Conservation (phyloP, 2,329 filamentous ascomycete species). For the Exophiala alcalophila region DNA sequence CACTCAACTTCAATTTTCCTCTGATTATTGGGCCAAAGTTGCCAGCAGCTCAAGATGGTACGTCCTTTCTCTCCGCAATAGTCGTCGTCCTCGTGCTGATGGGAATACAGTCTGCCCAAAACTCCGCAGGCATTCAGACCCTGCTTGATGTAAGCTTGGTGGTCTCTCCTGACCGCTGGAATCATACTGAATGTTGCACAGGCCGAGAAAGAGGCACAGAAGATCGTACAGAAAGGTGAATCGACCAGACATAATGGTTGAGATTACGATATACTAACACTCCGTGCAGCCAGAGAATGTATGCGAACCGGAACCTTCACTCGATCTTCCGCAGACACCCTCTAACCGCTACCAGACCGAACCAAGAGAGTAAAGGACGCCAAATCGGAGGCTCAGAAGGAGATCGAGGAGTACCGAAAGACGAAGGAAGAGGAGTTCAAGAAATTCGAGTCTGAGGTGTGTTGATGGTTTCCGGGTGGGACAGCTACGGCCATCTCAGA, state of each 20-base stretch:
- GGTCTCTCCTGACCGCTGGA: slow-evolving; percentile 4
- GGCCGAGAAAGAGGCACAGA: slow-evolving; percentile 97
- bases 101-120: slow-evolving; percentile 78
- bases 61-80: background rate
- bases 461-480: background rate
- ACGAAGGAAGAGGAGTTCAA: slow-evolving; percentile 93
- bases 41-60: slow-evolving; percentile 30
- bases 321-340: slow-evolving; percentile 5
- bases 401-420: slow-evolving; percentile 88
- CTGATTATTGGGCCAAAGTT: no score
- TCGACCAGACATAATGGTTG: background rate
- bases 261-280: slow-evolving; percentile 34
- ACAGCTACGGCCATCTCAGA: background rate
- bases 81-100: slow-evolving; percentile 32
- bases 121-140: slow-evolving; percentile 97
- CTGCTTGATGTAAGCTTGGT: slow-evolving; percentile 80
- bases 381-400: slow-evolving; percentile 92
- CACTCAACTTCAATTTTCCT: background rate
- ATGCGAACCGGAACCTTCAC: slow-evolving; percentile 34
- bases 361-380: slow-evolving; percentile 98
- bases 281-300: slow-evolving; percentile 77
- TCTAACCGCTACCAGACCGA: slow-evolving; percentile 59
- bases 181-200: slow-evolving; percentile 40
- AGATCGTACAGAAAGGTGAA: slow-evolving; percentile 95
- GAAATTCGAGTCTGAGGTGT: slow-evolving; percentile 80